phyloP scores from a whole-genome alignment of 139 green algal species.

The Chlamydomonas sphaeroides region DNA sequence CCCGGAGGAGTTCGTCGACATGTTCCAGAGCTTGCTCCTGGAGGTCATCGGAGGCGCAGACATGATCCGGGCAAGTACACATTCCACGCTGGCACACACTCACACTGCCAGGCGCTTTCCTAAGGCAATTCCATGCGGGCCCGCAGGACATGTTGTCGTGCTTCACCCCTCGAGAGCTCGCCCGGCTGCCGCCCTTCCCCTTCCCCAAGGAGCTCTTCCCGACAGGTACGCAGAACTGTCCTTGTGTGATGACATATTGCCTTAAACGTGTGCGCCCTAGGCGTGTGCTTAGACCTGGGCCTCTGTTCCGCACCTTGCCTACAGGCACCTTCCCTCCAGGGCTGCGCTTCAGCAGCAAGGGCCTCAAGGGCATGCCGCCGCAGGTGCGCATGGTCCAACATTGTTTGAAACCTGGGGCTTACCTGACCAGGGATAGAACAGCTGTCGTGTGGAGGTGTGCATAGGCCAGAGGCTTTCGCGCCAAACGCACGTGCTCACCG shows the following conservation, averaged over 20 bases:
- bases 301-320: background rate
- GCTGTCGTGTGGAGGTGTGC: too few relatives aligned
- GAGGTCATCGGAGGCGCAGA: constrained; percentile 33
- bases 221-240: constrained; percentile 24
- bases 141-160: constrained; percentile 48
- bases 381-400: too few relatives aligned
- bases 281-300: too few relatives aligned
- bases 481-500: too few relatives aligned
- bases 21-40: constrained; percentile 40
- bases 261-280: too few relatives aligned
- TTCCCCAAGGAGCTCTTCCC: constrained; percentile 73
- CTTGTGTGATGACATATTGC: too few relatives aligned
- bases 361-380: constrained; percentile 50
- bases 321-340: constrained; percentile 63
- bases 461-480: too few relatives aligned
- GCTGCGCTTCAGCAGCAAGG: constrained; percentile 56
- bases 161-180: constrained; percentile 53
- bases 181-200: constrained; percentile 65
- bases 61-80: constrained; percentile 29
- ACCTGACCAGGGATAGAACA: too few relatives aligned
- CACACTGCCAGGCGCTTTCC: too few relatives aligned
- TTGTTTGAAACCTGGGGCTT: too few relatives aligned
- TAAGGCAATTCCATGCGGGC: too few relatives aligned
- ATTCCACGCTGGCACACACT: too few relatives aligned
- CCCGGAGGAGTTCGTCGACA: constrained; percentile 39